Evolutionary conservation across 495 filamentous ascomycete genomes (phyloP), one percentile per base, ranked within the genome.

Genomic region (Glarea lozoyensis): DNA sequence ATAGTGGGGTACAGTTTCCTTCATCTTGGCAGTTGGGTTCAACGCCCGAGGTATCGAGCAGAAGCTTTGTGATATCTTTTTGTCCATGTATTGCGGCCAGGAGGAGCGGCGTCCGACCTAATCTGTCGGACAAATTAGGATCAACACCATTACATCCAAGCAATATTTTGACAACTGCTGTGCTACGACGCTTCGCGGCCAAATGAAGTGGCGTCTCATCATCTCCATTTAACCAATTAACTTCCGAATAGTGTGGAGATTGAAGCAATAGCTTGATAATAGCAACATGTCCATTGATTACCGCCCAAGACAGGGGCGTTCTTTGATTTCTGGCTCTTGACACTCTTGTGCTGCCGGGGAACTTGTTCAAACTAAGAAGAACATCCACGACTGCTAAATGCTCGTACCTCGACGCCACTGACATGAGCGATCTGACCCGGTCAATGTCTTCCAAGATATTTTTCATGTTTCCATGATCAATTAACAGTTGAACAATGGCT

Each of bases 231-330:
- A 7, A 7, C n/a, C 7, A 29, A n/a, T 29, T n/a, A 29, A n/a
- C n/a, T 7, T 29, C 25, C 7, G 25, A 7, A 7, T 29, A 7
- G 25, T n/a, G n/a, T n/a, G n/a, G 7, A 29, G 25, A 29, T 7
- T 29, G 7, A 29, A 29, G 25, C 25, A 29, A 29, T 29, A 29
- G 25, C 25, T 29, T 29, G 25, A 29, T 1, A 4, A 29, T 15
- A 15, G 33, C 35, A 13, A 39, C 34, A 3, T 38, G 20, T 24
- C 34, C 20, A n/a, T 42, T 46, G 12, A 16, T 29, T 25, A n/a
- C 49, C 13, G 58, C 60, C 13, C 43, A 53, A 17, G 31, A 57
- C 7, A 59, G 31, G 13, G 56, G 56, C 37, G 58, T 58, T 22
- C 42, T 22, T 0, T 50, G 49, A 30, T 49, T n/a, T n/a, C n/a